Base-by-base conservation (phyloP, 2,329 filamentous ascomycete genomes). In the Chaetomium strumarium region DNA sequence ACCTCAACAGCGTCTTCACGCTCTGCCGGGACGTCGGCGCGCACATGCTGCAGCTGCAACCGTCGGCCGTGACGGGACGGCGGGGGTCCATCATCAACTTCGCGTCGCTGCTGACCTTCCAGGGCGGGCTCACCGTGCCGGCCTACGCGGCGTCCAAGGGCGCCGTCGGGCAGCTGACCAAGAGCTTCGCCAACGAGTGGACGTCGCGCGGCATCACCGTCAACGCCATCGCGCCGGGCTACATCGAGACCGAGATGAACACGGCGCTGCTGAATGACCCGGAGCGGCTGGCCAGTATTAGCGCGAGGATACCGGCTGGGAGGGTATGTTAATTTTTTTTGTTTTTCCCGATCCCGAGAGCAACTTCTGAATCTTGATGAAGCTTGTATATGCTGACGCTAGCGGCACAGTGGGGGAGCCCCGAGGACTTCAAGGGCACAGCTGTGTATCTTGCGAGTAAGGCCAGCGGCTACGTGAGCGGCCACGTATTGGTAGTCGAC, bases 191-290 rank as follows among this genome's bases (percentile, higher is more conserved):
- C 43, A 96, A 96, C 66, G 88, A 95, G 72, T 96, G 90, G 90
- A 82, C 84, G 0, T 69, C 75, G n/a, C 79, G 83, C 63, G 90
- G 90, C 2, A 78, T 96, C 56, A 88, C 80, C 1, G 90, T 96
- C 38, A 96, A 96, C 68, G 88, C 86, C 8, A 88, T 96, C 64
- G 90, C 90, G 2, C 90, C 90, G 0, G 90, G 90, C 0, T 96
- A 96, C 69, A 88, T 95, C 62, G 87, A 81, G 46, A 96, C 90
- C n/a, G 90, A 96, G 55, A 96, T 96, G 91, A 96, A 96, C 67
- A 79, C 77, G 59, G 90, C 90, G 2, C 70, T 96, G 64, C 80
- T 95, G 40, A 79, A 84, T 46, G 84, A 96, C 68, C 69, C 79
- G 62, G 80, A 78, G 60, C 74, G 90, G 34, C 77, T 86, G 55